Base-by-base conservation (phyloP, 805 yeast species). In the Saturnispora kantuleensis region DNA sequence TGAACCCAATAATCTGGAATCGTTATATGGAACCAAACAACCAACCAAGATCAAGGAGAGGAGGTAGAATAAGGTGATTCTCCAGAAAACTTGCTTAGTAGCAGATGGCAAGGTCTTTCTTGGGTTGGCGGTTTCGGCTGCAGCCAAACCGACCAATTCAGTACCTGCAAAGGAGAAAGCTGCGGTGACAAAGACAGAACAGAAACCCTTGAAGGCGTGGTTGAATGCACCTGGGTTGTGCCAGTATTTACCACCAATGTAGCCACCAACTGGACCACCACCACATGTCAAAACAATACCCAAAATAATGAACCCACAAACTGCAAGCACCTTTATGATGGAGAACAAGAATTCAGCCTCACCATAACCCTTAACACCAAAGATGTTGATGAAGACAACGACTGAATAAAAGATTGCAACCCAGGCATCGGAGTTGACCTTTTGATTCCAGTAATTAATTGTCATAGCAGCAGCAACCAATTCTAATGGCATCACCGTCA, bases 281-380 rank as follows among this genome's bases (percentile, higher is more conserved):
- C 84, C 84, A 50, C 73, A 61, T 38, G 70, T 69, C 41, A 77
- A 58, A 13, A 77, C 64, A 36, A 78, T 65, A 44, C 76, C 70
- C 45, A 77, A 60, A 47, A 79, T 68, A 42, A 73, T 67, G 54
- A 78, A 79, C 2, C 81, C 82, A 35, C 69, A 47, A 42, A 79
- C 69, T 59, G 81, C 77, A 12, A 65, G 39, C n/a, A 76, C 71
- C 57, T 79, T 79, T 47, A 72, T 64, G 11, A 66, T 38, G 42
- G 78, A 73, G 52, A 79, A 70, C 31, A 73, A 54, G 52, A 73
- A 76, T 56, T 79, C 84, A 15, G 77, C 77, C 60, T 79, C 84
- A 59, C 82, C 84, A 55, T 77, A 79, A 43, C 82, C 83, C 51
- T 66, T 66, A 18, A 77, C 77, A 49, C 84, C 83, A 47, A 74